Evolutionary conservation across 2,329 filamentous ascomycete species (phyloP), one percentile per base, ranked within the genome.

Genomic region (Nakataea oryzae): DNA sequence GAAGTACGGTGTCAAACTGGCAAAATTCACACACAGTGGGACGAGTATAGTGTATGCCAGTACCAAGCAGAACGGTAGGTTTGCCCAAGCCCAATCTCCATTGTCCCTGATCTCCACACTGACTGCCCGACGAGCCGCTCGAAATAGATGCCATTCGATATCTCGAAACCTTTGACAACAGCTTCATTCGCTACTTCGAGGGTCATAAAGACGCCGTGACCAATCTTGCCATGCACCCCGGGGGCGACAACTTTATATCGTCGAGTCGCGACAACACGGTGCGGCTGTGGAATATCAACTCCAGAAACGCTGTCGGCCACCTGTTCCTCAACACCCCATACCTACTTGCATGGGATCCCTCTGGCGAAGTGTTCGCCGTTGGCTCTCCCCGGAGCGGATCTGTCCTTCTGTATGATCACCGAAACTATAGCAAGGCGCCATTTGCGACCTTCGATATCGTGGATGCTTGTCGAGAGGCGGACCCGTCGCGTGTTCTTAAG

Each of bases 1-100:
- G 72, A 99, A 99, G 73, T 99, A 99, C 70, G 95, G 95, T 64
- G 92, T 91, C 24, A 95, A 96, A 72, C 83, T 97, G 62, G 95
- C 95, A 50, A 89, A 91, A 68, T 99, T 97, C 74, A 96, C 93
- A 1, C 95, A 97, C 72, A 90, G 93, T 64, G 87, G 87, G 66
- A 91, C 91, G 27, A 93, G 91, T 72, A 91, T 99, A 71, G 87
- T 99, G 64, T 97, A 97, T 71, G 93, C 95, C 60, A 96, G 91
- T 72, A 99, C 95, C 14, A 97, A 96, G 72, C 86, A 96, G 69
- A 96, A 99, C 71, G 84, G 89, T 91, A 78, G 64, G 78, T 59
- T 34, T n/a, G 27, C 21, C 41, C 26, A 41, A 26, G 58, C 13
- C 26, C 27, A 9, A 24, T 29, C 26, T 26, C 1, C 2, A 12